A percentile compares a stretch with the other conserved stretches of the same genome.
Conservation (phyloP, 495 filamentous ascomycete species). For the Patellaria atrata region DNA sequence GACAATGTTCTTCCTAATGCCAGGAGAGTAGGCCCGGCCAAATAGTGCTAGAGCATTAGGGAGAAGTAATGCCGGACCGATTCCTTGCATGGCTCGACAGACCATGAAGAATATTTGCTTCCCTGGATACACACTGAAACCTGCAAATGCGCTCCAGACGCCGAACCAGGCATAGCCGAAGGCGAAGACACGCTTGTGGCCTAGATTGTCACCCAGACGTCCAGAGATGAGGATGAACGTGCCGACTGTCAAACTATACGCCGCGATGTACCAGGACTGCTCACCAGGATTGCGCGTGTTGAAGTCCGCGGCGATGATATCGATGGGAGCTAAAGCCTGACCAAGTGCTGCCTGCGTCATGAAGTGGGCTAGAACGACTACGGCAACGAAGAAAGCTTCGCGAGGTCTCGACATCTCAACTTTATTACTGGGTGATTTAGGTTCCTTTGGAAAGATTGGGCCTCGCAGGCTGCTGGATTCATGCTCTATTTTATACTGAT, state of each 20-base stretch:
- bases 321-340: conserved; percentile 21
- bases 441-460: conserved; percentile 1
- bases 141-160: conserved; percentile 44
- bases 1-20: conserved; percentile 23
- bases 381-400: conserved; percentile 19
- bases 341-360: conserved; percentile 26
- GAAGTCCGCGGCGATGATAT: conserved; percentile 21
- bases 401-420: conserved; percentile 13
- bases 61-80: conserved; percentile 25
- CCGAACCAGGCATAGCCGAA: conserved; percentile 48
- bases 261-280: conserved; percentile 40
- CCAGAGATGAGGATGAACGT: conserved; percentile 52
- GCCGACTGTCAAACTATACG: conserved; percentile 46
- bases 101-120: conserved; percentile 25
- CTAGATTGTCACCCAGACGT: conserved; percentile 49
- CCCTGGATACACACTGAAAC: conserved; percentile 31
- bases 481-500: conserved; percentile 4
- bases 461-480: conserved; percentile 2
- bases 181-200: conserved; percentile 47
- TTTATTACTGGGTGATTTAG: conserved; percentile 2
- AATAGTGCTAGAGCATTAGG: conserved; percentile 26
- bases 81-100: conserved; percentile 25
- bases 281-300: conserved; percentile 16
- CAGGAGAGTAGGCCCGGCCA: conserved; percentile 21
- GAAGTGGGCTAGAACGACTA: conserved; percentile 21